Percentiles rank a stretch among this genome's conserved stretches.
phyloP scores from a whole-genome alignment of 352 stramenopile species.

The Globisporangium megalacanthum region DNA sequence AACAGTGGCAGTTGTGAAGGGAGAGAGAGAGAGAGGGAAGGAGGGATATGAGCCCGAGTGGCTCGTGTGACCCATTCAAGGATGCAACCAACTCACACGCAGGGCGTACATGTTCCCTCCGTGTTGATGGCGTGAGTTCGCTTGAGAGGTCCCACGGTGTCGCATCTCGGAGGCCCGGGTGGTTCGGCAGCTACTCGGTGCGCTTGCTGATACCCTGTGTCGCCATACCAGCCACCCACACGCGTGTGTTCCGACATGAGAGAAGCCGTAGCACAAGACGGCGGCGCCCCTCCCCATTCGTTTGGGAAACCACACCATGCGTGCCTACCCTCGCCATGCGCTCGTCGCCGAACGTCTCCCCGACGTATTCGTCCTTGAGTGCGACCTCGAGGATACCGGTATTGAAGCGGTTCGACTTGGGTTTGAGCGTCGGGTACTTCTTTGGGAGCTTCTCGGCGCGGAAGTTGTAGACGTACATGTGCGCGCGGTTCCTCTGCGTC shows the following conservation, averaged over 20 bases:
- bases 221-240: too few relatives aligned
- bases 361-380: constrained; percentile 52
- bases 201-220: constrained; percentile 60
- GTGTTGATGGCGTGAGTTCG: constrained; percentile 33
- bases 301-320: too few relatives aligned
- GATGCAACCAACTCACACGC: neutral
- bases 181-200: constrained; percentile 71
- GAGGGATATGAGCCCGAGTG: neutral
- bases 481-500: constrained; percentile 54
- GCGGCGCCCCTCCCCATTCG: too few relatives aligned
- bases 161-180: constrained; percentile 50
- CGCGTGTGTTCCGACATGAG: too few relatives aligned
- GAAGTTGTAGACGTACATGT: constrained; percentile 87
- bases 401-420: constrained; percentile 77
- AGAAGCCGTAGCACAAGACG: too few relatives aligned
- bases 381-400: constrained; percentile 68
- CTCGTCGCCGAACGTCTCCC: constrained; percentile 62
- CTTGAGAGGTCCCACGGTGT: constrained; percentile 63
- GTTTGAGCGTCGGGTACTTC: constrained; percentile 68
- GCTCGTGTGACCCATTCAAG: neutral
- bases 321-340: constrained; percentile 47
- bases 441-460: constrained; percentile 78
- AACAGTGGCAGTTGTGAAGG: neutral
- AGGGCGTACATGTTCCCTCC: constrained; percentile 41
- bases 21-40: neutral